Base-by-base conservation (phyloP, 1,139 yeast genomes). In the Hanseniaspora gamundiae region DNA sequence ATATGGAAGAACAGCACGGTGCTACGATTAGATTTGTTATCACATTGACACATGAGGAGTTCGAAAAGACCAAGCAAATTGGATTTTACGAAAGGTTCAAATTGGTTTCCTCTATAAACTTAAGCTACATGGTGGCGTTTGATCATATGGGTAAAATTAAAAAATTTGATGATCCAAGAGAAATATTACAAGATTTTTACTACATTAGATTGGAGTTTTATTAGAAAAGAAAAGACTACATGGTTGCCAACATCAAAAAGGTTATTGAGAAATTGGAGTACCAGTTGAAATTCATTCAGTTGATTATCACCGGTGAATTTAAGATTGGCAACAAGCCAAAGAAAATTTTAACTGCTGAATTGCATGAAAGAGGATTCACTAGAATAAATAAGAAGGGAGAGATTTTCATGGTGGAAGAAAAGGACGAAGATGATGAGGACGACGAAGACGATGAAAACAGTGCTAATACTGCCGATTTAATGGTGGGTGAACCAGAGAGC, bases 71-170 rank as follows among this genome's bases (percentile, higher is more conserved):
- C 1, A 68, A 73, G 48, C 69, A 70, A 44, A 73, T 80, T 26
- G 98, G 98, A 0, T 70, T 86, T 43, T 73, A 83, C 52, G 94
- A 84, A 58, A 72, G 88, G 58, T 93, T 93, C 67, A 87, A 83
- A 60, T 70, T 93, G 45, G 68, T 76, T 11, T 70, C 87, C 0
- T 68, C 81, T 10, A 67, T 91, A 38, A 80, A 75, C 60, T 69
- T 85, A 52, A 74, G 79, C 43, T 93, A 93, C 60, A 87, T 93
- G 95, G 95, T 91, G 47, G 94, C 95, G 0, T 93, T 93, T 65
- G 97, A 91, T 64, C 76, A 95, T n/a, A 73, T 74, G 48, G 95
- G 95, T 35, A 76, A 93, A 54, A 85, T 93, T 52, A 85, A 83
- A 59, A 84, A 76, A 59, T 93, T 88, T 60, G 80, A 77, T 14